Percentiles rank a stretch among this genome's conserved stretches.
Evolutionary conservation across 2,329 filamentous ascomycete species (phyloP).

Genomic region (Camillea tinctor): DNA sequence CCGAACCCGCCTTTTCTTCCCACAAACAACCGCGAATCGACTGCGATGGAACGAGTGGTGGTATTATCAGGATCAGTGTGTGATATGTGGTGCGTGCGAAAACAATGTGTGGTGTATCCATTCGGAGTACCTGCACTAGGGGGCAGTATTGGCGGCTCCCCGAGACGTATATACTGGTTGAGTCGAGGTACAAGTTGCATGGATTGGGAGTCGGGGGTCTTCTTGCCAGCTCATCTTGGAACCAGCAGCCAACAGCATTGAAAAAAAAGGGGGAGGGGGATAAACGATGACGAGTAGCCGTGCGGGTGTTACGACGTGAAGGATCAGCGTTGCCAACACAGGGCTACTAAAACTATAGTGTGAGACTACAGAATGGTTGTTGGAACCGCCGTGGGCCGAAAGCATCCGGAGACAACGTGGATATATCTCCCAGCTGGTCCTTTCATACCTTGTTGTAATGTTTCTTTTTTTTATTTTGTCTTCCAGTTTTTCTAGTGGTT

Average conservation of each 20-base stretch:
- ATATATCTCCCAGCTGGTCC: slow-evolving; percentile 30
- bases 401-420: slow-evolving; percentile 26
- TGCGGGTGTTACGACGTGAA: slow-evolving; percentile 14
- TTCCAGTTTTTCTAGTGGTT: slow-evolving; percentile 19
- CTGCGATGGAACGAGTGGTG: slow-evolving; percentile 17
- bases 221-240: slow-evolving; percentile 27
- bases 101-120: slow-evolving; percentile 18
- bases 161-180: slow-evolving; percentile 29
- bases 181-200: slow-evolving; percentile 32
- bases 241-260: slow-evolving; percentile 30
- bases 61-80: slow-evolving; percentile 3
- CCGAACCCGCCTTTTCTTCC: slow-evolving; percentile 8
- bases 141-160: slow-evolving; percentile 24
- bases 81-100: slow-evolving; percentile 9
- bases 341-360: slow-evolving; percentile 22
- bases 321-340: slow-evolving; percentile 19
- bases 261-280: slow-evolving; percentile 15
- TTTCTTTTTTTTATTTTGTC: slow-evolving; percentile 3
- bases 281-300: slow-evolving; percentile 19
- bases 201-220: slow-evolving; percentile 31
- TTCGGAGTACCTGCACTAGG: slow-evolving; percentile 20
- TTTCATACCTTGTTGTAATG: slow-evolving; percentile 23
- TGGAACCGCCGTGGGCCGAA: slow-evolving; percentile 19
- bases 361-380: slow-evolving; percentile 27
- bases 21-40: slow-evolving; percentile 10